Conservation (phyloP, 768 basidiomycete genomes). For the Coprinopsis marcescibilis region DNA sequence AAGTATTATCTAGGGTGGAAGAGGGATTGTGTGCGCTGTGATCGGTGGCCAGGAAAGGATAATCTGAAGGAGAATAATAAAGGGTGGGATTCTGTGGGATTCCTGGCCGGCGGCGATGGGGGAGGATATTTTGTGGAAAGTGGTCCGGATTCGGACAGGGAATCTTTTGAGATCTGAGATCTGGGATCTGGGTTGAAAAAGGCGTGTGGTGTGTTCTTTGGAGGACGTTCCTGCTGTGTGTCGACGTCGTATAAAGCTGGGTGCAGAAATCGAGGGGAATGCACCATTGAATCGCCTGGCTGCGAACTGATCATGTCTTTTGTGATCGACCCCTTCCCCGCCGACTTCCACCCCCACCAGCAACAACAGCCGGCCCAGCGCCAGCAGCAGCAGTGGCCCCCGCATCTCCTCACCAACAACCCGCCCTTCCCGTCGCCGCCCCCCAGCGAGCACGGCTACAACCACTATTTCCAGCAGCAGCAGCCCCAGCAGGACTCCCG, state of each 20-base stretch:
- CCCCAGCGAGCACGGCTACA: constrained; percentile 20
- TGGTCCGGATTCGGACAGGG: neutral
- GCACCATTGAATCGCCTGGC: neutral
- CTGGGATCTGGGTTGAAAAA: too few relatives aligned
- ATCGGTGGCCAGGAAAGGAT: too few relatives aligned
- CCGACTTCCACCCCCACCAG: constrained; percentile 7
- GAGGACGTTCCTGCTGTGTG: neutral
- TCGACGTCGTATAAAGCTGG: neutral
- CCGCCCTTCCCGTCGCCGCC: constrained; percentile 26
- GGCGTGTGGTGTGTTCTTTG: too few relatives aligned
- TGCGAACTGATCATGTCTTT: neutral
- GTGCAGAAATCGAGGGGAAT: neutral
- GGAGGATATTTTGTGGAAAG: neutral
- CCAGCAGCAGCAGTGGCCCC: constrained; percentile 19
- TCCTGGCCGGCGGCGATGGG: neutral
- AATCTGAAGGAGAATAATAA: constrained; percentile 1
- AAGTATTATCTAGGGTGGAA: too few relatives aligned
- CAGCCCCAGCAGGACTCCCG: constrained; percentile 18
- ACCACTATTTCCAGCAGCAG: constrained; percentile 25
- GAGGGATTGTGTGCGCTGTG: too few relatives aligned
- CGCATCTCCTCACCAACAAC: constrained; percentile 23
- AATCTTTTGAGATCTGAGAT: too few relatives aligned
- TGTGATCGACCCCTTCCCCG: constrained; percentile 1
- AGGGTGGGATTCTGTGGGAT: neutral
- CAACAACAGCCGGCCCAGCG: too few relatives aligned